These are phyloP conservation scores for Pseudoperonospora humuli DNA, from an alignment of 352 stramenopile genomes.

Conservation along the genomic window DNA sequence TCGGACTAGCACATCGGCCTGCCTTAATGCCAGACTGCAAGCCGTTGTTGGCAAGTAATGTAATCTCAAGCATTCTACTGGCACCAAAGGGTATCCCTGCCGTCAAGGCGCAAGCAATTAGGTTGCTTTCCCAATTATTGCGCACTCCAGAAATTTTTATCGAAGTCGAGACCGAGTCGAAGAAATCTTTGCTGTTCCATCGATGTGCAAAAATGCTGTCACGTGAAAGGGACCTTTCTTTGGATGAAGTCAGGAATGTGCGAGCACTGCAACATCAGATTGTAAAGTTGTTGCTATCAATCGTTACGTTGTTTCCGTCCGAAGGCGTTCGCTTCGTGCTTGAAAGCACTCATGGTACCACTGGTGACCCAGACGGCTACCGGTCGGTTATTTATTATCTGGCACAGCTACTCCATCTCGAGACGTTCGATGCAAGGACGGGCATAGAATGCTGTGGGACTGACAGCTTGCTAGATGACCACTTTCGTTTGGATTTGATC, in stretches of 20 bases:
- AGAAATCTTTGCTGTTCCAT: conserved; percentile 63
- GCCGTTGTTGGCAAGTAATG: conserved; percentile 34
- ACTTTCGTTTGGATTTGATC: conserved; percentile 30
- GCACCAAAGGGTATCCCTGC: conserved; percentile 26
- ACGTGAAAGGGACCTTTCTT: conserved; percentile 3
- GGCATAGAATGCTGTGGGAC: conserved; percentile 14
- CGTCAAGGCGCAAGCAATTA: conserved; percentile 33
- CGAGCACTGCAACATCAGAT: conserved; percentile 46
- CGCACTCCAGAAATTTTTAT: conserved; percentile 33
- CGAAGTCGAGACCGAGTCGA: conserved; percentile 32
- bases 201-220: conserved; percentile 59
- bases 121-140: conserved; percentile 34
- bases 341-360: conserved; percentile 48
- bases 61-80: conserved; percentile 45
- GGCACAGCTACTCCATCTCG: conserved; percentile 43
- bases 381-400: conserved; percentile 60
- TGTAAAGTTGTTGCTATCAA: conserved; percentile 47
- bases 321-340: conserved; percentile 62
- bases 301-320: conserved; percentile 48
- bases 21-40: conserved; percentile 31
- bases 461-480: conserved; percentile 19
- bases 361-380: conserved; percentile 40
- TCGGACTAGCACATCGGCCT: conserved; percentile 18
- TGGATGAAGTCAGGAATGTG: conserved; percentile 15
- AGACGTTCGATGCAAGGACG: conserved; percentile 48